Conservation (phyloP, 2,329 filamentous ascomycete species). For the Colletotrichum sp. region DNA sequence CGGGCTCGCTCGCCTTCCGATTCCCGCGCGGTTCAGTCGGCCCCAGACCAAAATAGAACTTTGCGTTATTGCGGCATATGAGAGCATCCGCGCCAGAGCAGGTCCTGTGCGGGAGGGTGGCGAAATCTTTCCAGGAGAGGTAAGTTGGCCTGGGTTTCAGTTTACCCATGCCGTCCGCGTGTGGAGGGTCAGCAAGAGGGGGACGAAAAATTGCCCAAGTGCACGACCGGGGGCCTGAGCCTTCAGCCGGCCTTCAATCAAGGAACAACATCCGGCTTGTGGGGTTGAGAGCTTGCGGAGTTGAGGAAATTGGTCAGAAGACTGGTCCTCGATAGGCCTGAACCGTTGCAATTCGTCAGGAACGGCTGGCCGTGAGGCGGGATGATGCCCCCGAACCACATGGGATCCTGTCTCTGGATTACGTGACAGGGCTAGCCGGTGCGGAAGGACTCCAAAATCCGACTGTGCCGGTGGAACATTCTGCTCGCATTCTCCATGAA, state of each 20-base stretch:
- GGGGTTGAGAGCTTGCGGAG: background rate
- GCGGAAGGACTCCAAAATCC: background rate
- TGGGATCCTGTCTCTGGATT: background rate
- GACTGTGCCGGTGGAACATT: background rate
- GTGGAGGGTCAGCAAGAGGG: background rate
- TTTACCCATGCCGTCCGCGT: background rate
- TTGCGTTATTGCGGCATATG: background rate
- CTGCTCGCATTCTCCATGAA: background rate
- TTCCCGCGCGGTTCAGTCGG: background rate
- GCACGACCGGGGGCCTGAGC: slow-evolving; percentile 1
- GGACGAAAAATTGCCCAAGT: background rate
- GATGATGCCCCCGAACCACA: background rate
- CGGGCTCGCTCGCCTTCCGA: background rate
- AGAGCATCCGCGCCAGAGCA: background rate
- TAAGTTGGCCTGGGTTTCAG: background rate
- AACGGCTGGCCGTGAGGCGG: background rate
- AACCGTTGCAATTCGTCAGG: background rate
- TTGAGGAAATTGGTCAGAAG: background rate
- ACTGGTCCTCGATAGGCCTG: background rate
- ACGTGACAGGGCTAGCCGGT: background rate
- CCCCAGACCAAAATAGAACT: background rate
- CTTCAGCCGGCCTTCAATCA: background rate
- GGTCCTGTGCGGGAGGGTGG: background rate
- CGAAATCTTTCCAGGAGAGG: background rate
- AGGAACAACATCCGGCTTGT: background rate